Evolutionary conservation across 2,329 filamentous ascomycete species (phyloP), one percentile per base, ranked within the genome.

Genomic region (Penicillium glabrum): DNA sequence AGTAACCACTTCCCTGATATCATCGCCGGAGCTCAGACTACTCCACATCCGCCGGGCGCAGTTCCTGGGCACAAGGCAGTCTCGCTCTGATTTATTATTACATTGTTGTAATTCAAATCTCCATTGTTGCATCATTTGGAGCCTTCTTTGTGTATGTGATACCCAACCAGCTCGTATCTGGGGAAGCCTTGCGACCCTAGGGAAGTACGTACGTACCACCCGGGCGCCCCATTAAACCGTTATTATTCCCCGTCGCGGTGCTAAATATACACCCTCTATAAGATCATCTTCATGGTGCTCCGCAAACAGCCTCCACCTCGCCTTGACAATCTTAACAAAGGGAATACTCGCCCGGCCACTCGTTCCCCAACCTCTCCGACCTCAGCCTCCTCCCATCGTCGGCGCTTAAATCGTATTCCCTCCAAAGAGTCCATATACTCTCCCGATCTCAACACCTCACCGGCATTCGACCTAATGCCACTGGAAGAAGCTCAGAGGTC

Each of bases 241-340:
- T 19, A 23, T 41, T 41, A 21, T 41, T 26, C 29, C 19, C 27
- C 35, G n/a, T 5, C 14, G 10, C 23, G 10, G 11, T 27, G 23
- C 47, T 50, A 50, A 50, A 37, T 48, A 48, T n/a, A 44, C 9
- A 21, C 29, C 9, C 3, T 33, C 19, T 19, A 7, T 45, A 10
- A 53, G 41, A n/a, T 53, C 49, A 47, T 61, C 67, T 70, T 72
- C 62, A 75, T 75, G 73, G 73, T 74, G 62, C 65, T 75, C 63
- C 72, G 72, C 59, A 75, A 75, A 65, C 66, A 65, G 62, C 71
- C 70, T 60, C 72, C 73, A 53, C 72, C 72, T 45, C 70, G 69
- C 56, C 68, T 75, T 46, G 62, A 72, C 41, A 69, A 69, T 54
- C 68, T 71, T 46, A 62, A 60, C 45, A 68, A 72, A 67, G 62